A percentile compares a stretch with the other conserved stretches of the same genome.
phyloP scores from a whole-genome alignment of 2,329 filamentous ascomycete genomes.

The Ophiostoma ulmi region DNA sequence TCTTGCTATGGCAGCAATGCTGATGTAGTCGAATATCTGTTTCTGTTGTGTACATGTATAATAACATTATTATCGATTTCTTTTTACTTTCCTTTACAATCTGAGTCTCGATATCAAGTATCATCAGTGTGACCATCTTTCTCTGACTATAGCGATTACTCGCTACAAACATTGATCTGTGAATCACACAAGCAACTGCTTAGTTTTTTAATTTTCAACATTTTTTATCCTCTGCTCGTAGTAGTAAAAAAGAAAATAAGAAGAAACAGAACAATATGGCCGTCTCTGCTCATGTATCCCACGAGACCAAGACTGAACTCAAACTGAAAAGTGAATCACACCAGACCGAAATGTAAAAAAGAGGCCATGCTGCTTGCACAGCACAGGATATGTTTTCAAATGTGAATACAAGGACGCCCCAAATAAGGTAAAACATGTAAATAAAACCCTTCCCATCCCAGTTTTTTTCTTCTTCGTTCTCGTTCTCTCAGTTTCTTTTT shows the following conservation, averaged over 20 bases:
- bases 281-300: too few relatives aligned
- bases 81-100: too few relatives aligned
- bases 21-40: background rate
- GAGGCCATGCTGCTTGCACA: constrained; percentile 17
- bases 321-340: background rate
- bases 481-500: background rate
- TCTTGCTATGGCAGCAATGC: background rate
- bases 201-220: background rate
- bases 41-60: background rate
- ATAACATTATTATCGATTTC: too few relatives aligned
- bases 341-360: background rate
- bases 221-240: background rate
- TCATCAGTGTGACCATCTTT: too few relatives aligned
- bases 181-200: background rate
- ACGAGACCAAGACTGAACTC: background rate
- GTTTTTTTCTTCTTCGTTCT: background rate
- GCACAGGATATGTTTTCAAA: constrained; percentile 16
- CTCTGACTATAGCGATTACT: too few relatives aligned
- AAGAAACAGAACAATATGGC: background rate
- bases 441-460: constrained; percentile 17
- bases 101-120: too few relatives aligned
- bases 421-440: constrained; percentile 17
- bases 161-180: too few relatives aligned
- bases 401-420: constrained; percentile 18
- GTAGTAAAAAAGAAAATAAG: background rate